Conservation (phyloP, 2,329 filamentous ascomycete genomes). For the Blumeria hordei region DNA sequence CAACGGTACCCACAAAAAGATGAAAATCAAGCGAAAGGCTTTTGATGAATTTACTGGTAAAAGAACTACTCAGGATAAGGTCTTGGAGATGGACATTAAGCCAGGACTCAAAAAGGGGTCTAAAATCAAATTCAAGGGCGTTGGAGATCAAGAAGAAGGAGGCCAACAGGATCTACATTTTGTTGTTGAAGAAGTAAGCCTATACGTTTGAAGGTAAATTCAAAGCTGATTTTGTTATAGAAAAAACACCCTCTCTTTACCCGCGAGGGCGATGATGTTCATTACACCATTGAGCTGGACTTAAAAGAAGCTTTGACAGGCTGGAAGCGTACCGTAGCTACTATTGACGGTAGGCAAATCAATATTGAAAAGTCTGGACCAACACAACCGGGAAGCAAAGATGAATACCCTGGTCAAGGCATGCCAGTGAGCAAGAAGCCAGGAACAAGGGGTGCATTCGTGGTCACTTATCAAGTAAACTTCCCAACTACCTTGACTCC, state of each 20-base stretch:
- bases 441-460: slow-evolving; percentile 59
- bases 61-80: slow-evolving; percentile 65
- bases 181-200: slow-evolving; percentile 73
- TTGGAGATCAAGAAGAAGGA: slow-evolving; percentile 94
- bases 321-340: slow-evolving; percentile 76
- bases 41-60: slow-evolving; percentile 64
- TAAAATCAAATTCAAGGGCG: slow-evolving; percentile 94
- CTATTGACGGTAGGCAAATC: slow-evolving; percentile 77
- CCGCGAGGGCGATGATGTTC: slow-evolving; percentile 71
- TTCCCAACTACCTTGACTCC: slow-evolving; percentile 60
- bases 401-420: slow-evolving; percentile 62
- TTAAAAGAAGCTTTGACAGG: slow-evolving; percentile 89
- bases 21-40: slow-evolving; percentile 94
- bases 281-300: slow-evolving; percentile 53
- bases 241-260: slow-evolving; percentile 70
- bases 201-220: neutral
- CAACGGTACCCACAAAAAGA: slow-evolving; percentile 75
- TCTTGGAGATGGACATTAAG: slow-evolving; percentile 88
- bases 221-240: slow-evolving; percentile 27
- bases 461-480: slow-evolving; percentile 78
- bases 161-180: slow-evolving; percentile 91
- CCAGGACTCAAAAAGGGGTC: slow-evolving; percentile 85
- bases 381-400: slow-evolving; percentile 61
- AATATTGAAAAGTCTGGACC: slow-evolving; percentile 59
- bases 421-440: slow-evolving; percentile 92